Conservation (phyloP, 2,329 filamentous ascomycete genomes). For the Corinectria fuckeliana region DNA sequence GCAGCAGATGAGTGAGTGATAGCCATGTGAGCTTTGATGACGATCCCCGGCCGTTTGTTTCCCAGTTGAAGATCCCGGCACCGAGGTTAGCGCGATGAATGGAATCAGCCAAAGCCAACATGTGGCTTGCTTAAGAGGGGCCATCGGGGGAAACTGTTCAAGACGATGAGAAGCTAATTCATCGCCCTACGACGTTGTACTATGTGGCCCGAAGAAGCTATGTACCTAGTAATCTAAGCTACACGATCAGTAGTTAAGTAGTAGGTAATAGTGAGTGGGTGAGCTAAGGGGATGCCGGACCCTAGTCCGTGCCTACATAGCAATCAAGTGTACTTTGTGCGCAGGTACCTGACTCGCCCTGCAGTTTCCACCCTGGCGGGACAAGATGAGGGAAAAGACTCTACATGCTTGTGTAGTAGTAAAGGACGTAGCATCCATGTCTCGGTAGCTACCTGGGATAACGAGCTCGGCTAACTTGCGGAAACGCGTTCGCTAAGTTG, state of each 20-base stretch:
- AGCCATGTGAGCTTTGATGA: neutral
- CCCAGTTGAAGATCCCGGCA: neutral
- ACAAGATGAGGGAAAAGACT: neutral
- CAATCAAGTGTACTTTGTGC: constrained; percentile 22
- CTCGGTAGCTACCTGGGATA: constrained; percentile 5
- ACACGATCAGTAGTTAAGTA: constrained; percentile 17
- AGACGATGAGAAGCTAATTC: constrained; percentile 2
- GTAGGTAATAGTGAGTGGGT: too few species aligned
- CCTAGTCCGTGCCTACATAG: constrained; percentile 37
- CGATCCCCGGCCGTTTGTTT: neutral
- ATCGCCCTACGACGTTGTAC: too few species aligned
- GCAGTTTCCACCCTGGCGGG: neutral
- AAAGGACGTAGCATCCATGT: neutral
- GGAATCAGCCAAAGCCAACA: neutral
- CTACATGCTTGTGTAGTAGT: too few species aligned
- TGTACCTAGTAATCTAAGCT: too few species aligned
- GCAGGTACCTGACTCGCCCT: constrained; percentile 32
- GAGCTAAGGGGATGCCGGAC: too few species aligned
- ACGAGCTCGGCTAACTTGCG: neutral
- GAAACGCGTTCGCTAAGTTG: neutral
- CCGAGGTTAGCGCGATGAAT: constrained; percentile 3
- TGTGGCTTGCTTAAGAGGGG: too few species aligned
- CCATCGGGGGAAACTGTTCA: too few species aligned
- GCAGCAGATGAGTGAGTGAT: neutral
- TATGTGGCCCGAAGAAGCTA: too few species aligned